phyloP scores from a whole-genome alignment of 768 basidiomycete species.

The Auricularia sp. region DNA sequence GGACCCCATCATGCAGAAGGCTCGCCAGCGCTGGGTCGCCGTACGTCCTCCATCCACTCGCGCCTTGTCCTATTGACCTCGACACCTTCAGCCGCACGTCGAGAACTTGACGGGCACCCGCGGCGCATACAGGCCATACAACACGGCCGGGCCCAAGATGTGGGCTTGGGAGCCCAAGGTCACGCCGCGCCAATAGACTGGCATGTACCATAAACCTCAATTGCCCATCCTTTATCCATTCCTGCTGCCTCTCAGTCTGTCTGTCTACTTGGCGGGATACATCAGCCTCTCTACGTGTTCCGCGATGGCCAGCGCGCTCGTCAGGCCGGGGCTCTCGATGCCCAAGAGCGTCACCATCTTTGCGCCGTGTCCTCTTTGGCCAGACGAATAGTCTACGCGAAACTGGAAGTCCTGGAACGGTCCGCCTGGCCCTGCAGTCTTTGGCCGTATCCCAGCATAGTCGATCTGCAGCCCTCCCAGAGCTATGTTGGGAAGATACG shows the following conservation, averaged over 20 bases:
- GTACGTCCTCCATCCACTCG: conserved; percentile 36
- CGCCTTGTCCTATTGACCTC: background rate
- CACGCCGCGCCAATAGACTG: conserved; percentile 28
- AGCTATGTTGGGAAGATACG: conserved; percentile 58
- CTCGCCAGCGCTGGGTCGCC: conserved; percentile 71
- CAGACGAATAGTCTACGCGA: conserved; percentile 46
- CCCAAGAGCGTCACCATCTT: conserved; percentile 78
- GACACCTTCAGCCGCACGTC: conserved; percentile 49
- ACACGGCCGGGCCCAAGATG: conserved; percentile 75
- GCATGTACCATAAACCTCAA: background rate
- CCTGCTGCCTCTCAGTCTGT: conserved; percentile 28
- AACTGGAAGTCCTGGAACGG: conserved; percentile 83
- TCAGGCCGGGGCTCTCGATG: conserved; percentile 89
- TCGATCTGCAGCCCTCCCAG: conserved; percentile 61
- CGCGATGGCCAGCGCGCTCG: conserved; percentile 76
- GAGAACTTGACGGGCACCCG: conserved; percentile 92
- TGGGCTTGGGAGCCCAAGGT: conserved; percentile 74
- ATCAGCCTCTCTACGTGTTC: conserved; percentile 55
- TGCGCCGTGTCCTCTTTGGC: conserved; percentile 17
- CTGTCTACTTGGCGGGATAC: conserved; percentile 10
- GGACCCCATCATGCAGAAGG: conserved; percentile 59
- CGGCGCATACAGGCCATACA: conserved; percentile 83
- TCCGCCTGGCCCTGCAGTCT: conserved; percentile 60
- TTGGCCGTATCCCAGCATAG: conserved; percentile 81
- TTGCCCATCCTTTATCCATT: conserved; percentile 8